A percentile compares a stretch with the other conserved stretches of the same genome.
Evolutionary conservation across 148 eudicot species (phyloP).

Genomic region (Rhododendron molle): DNA sequence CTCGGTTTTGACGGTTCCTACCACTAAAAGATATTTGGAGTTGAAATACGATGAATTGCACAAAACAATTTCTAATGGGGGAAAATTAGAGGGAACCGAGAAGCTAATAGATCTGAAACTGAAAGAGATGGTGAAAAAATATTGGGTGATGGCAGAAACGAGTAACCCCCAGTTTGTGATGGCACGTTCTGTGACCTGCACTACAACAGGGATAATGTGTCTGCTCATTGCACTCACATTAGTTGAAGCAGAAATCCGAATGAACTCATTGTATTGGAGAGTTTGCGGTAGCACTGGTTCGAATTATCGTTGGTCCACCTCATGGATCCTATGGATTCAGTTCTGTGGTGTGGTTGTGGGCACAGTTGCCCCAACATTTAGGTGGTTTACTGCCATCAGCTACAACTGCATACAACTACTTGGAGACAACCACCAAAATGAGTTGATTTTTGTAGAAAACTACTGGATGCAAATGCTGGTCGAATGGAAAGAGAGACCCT

Average conservation of each 20-base stretch:
- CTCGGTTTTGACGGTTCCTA: conserved; percentile 14
- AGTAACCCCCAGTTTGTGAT: conserved; percentile 27
- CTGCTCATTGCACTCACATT: conserved; percentile 4
- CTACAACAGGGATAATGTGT: conserved; percentile 17
- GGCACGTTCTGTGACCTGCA: conserved; percentile 18
- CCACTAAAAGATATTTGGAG: conserved; percentile 15
- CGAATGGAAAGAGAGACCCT: conserved; percentile 19
- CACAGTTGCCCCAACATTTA: conserved; percentile 16
- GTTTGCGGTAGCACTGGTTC: background rate
- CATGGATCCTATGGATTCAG: conserved; percentile 14
- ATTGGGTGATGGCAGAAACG: conserved; percentile 29
- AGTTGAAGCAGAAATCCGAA: conserved; percentile 13
- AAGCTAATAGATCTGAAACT: conserved; percentile 8
- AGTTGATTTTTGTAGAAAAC: conserved; percentile 10
- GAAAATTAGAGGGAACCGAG: background rate
- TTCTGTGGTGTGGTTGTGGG: conserved; percentile 20
- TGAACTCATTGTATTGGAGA: background rate
- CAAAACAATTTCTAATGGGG: background rate
- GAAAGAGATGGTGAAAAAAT: conserved; percentile 6
- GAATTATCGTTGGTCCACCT: conserved; percentile 21
- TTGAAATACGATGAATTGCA: background rate
- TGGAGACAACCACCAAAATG: background rate
- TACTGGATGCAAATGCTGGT: conserved; percentile 22
- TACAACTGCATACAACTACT: background rate
- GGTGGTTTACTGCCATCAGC: conserved; percentile 18